These are phyloP conservation scores for Cercospora janseana DNA, from an alignment of 2,329 filamentous ascomycete genomes.

Conservation along the genomic window DNA sequence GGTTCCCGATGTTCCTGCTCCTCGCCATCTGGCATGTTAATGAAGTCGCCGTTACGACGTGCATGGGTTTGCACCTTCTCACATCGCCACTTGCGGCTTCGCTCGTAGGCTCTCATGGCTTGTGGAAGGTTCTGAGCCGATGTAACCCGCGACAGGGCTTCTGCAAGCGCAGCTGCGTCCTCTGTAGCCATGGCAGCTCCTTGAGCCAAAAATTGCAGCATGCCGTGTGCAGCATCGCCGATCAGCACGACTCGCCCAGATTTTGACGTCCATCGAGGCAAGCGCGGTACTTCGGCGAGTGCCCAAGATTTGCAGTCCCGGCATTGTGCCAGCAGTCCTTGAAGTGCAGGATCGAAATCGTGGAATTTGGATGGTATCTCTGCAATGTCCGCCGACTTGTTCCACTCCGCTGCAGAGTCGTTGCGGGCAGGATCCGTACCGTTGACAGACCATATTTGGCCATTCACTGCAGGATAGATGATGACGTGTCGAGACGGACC, in stretches of 20 bases:
- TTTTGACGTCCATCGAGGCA: constrained; percentile 10
- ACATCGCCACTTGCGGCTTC: constrained; percentile 13
- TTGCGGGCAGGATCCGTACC: constrained; percentile 10
- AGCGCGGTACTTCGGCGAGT: constrained; percentile 2
- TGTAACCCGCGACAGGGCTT: background rate
- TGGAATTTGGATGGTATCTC: constrained; percentile 8
- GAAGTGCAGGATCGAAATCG: constrained; percentile 8
- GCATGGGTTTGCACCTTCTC: constrained; percentile 11
- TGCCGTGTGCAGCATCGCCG: constrained; percentile 10
- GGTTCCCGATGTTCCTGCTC: constrained; percentile 12
- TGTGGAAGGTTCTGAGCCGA: background rate
- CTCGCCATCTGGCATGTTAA: constrained; percentile 11
- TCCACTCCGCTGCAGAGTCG: constrained; percentile 12
- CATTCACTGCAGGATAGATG: constrained; percentile 10
- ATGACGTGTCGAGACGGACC: constrained; percentile 8
- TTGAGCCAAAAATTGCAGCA: constrained; percentile 12
- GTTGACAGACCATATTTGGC: constrained; percentile 6
- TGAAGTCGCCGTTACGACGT: constrained; percentile 13
- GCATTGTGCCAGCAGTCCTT: constrained; percentile 4
- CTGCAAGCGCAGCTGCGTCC: constrained; percentile 6
- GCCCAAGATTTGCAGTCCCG: constrained; percentile 13
- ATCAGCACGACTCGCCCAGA: constrained; percentile 7
- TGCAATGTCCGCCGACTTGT: constrained; percentile 4
- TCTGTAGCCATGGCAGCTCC: constrained; percentile 13
- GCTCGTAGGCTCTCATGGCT: constrained; percentile 5